phyloP scores from a whole-genome alignment of 2,329 filamentous ascomycete species.

The Fusarium continuum region DNA sequence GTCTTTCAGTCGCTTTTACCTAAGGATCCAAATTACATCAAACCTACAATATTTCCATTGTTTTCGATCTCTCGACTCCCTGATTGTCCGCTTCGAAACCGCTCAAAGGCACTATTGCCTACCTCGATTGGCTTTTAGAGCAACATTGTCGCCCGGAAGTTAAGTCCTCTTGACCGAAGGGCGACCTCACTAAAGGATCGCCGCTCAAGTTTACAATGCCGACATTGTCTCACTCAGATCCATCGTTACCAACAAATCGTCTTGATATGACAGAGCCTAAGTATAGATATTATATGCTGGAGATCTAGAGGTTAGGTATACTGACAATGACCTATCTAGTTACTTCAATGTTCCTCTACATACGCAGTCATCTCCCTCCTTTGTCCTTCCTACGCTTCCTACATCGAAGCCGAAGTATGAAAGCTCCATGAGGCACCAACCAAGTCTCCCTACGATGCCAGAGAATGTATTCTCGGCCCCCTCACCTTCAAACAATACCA shows the following conservation, averaged over 20 bases:
- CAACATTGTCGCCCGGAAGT: not conserved
- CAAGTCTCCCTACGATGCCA: slow-evolving; percentile 27
- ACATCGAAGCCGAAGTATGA: slow-evolving; percentile 13
- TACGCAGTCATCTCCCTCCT: slow-evolving; percentile 22
- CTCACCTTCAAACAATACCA: not conserved
- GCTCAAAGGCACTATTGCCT: not conserved
- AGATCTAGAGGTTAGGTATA: rapidly evolving
- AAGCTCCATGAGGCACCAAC: slow-evolving; percentile 26
- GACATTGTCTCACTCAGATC: slow-evolving; percentile 23
- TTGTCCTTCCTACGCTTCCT: slow-evolving; percentile 13
- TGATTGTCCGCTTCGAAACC: not conserved
- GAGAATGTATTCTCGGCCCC: slow-evolving; percentile 8
- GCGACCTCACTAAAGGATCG: not conserved
- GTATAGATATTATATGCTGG: slow-evolving; percentile 14
- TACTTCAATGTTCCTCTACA: slow-evolving; percentile 47
- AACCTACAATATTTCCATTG: not conserved
- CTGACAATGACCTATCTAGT: slow-evolving; percentile 36
- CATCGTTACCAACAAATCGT: slow-evolving; percentile 2
- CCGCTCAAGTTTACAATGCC: slow-evolving; percentile 31
- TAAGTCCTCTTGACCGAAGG: not conserved
- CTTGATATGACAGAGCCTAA: slow-evolving; percentile 34
- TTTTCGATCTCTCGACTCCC: not conserved
- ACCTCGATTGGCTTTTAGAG: rapidly evolving
- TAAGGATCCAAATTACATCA: not conserved
- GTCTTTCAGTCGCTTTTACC: not conserved